phyloP scores from a whole-genome alignment of 208 protist species.

The Tritrichomonas musculus region DNA sequence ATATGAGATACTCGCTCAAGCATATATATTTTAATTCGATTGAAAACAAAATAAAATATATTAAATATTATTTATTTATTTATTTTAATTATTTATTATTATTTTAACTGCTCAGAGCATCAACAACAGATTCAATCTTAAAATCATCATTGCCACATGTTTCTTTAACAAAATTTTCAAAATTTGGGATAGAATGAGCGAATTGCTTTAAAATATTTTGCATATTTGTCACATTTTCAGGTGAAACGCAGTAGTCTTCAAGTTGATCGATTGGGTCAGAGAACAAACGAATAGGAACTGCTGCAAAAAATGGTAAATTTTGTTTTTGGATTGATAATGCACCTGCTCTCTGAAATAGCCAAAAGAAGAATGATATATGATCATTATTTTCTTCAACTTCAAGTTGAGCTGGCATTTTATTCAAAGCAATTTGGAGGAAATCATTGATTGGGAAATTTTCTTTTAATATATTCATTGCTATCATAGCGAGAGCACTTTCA shows the following conservation, averaged over 20 bases:
- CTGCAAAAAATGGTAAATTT: not conserved
- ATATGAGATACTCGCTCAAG: too few species aligned
- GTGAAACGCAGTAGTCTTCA: not conserved
- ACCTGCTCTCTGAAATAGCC: not conserved
- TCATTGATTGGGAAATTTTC: not conserved
- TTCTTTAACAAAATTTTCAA: not conserved
- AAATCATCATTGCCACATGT: not conserved
- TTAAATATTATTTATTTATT: too few species aligned
- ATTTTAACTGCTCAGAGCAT: not conserved
- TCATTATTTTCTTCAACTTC: constrained; percentile 13
- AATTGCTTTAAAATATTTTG: not conserved
- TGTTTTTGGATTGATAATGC: too few species aligned
- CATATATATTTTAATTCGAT: too few species aligned
- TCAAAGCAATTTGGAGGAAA: not conserved
- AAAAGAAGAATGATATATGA: not conserved
- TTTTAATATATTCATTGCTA: not conserved
- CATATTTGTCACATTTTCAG: not conserved
- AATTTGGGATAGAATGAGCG: not conserved
- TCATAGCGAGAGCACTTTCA: not conserved
- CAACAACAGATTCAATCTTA: not conserved
- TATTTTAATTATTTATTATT: too few species aligned
- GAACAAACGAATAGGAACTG: not conserved
- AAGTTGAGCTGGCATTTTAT: not conserved
- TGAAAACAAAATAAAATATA: too few species aligned
- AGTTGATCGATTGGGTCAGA: not conserved